Conservation (phyloP, 805 yeast genomes). For the Candida easanensis region DNA sequence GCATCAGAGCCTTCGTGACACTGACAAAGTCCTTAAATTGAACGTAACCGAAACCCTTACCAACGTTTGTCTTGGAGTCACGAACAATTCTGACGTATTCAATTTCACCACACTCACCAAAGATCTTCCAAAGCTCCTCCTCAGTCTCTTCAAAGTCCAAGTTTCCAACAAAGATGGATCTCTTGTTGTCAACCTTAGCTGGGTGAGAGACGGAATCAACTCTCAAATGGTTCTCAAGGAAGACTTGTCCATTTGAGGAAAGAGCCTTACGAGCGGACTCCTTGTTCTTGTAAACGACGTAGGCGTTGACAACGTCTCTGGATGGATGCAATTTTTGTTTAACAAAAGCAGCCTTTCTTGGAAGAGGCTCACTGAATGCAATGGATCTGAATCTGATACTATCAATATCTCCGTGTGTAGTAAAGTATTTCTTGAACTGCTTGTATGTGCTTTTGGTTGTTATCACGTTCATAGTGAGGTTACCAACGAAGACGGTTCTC, state of each 20-base stretch:
- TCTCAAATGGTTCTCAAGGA: conserved; percentile 73
- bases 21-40: conserved; percentile 75
- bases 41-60: conserved; percentile 96
- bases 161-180: conserved; percentile 90
- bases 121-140: conserved; percentile 83
- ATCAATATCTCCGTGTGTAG: conserved; percentile 41
- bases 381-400: conserved; percentile 91
- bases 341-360: conserved; percentile 88
- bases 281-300: conserved; percentile 70
- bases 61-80: conserved; percentile 90
- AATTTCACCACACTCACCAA: conserved; percentile 63
- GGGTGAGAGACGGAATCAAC: conserved; percentile 96
- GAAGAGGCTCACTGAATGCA: conserved; percentile 81
- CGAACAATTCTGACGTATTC: conserved; percentile 89
- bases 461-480: conserved; percentile 64
- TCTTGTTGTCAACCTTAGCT: conserved; percentile 74
- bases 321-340: conserved; percentile 72
- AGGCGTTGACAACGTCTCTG: conserved; percentile 83
- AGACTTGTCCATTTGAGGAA: conserved; percentile 61
- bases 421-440: conserved; percentile 62
- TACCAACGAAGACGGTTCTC: conserved; percentile 85
- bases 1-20: conserved; percentile 77
- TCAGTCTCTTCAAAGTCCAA: conserved; percentile 90
- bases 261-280: conserved; percentile 42
- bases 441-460: conserved; percentile 60